These are phyloP conservation scores for Tricholoma sp. DNA, from an alignment of 768 basidiomycete genomes.

Conservation along the genomic window DNA sequence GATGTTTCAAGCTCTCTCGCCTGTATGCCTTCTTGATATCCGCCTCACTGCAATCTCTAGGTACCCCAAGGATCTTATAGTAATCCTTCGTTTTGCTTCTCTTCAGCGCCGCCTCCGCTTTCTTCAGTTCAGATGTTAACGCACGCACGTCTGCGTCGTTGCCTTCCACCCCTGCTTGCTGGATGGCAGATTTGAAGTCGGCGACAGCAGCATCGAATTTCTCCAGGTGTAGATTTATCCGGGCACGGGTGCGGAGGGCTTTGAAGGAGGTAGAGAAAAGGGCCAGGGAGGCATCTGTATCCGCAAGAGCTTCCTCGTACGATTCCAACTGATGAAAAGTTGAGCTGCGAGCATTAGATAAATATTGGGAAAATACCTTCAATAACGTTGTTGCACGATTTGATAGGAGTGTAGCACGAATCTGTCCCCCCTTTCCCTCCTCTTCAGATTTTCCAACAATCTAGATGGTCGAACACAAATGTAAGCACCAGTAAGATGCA, in stretches of 20 bases:
- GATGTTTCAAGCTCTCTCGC: constrained; percentile 78
- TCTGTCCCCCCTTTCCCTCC: constrained; percentile 75
- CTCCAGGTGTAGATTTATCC: constrained; percentile 71
- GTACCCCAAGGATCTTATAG: constrained; percentile 70
- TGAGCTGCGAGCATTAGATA: constrained; percentile 1
- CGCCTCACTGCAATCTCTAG: constrained; percentile 53
- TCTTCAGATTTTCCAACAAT: constrained; percentile 62
- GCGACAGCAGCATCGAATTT: constrained; percentile 64
- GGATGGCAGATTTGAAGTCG: constrained; percentile 78
- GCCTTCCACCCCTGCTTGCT: constrained; percentile 63
- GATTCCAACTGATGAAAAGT: constrained; percentile 52
- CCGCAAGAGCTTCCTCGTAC: constrained; percentile 64
- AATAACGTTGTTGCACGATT: constrained; percentile 81
- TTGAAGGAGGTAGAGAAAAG: constrained; percentile 72
- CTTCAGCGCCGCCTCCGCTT: constrained; percentile 80
- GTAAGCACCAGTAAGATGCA: neutral
- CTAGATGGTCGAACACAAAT: constrained; percentile 26
- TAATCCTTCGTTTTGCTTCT: constrained; percentile 89
- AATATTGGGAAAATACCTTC: constrained; percentile 43
- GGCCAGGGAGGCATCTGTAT: constrained; percentile 63
- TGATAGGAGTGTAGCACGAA: constrained; percentile 73
- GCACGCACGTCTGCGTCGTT: constrained; percentile 57
- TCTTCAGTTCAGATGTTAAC: constrained; percentile 64
- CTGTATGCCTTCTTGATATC: constrained; percentile 94
- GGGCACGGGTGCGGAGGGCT: constrained; percentile 80